phyloP scores from a whole-genome alignment of 2,329 filamentous ascomycete species.

The Ophiostoma montium region DNA sequence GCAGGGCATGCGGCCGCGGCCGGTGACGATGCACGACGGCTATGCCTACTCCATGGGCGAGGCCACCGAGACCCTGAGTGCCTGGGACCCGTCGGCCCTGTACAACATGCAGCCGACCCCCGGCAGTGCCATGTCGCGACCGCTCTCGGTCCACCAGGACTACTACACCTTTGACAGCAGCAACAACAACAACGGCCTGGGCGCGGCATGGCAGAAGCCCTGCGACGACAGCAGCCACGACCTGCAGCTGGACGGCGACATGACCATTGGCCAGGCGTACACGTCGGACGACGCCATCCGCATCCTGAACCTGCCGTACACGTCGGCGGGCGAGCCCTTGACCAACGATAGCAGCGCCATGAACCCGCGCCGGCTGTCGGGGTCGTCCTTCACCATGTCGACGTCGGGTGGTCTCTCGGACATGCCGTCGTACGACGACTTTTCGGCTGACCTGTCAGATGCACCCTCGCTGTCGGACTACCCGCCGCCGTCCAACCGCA shows the following conservation, averaged over 20 bases:
- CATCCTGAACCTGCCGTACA: constrained; percentile 44
- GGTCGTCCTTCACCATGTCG: constrained; percentile 61
- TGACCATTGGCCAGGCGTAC: constrained; percentile 47
- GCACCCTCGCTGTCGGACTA: constrained; percentile 56
- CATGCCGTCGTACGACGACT: constrained; percentile 57
- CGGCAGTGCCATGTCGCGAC: constrained; percentile 36
- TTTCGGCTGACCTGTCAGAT: constrained; percentile 51
- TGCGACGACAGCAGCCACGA: constrained; percentile 40
- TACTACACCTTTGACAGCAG: constrained; percentile 36
- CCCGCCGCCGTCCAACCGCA: constrained; percentile 51
- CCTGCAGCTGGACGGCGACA: constrained; percentile 42
- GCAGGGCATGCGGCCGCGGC: constrained; percentile 34
- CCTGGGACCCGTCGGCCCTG: constrained; percentile 43
- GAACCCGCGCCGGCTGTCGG: constrained; percentile 50
- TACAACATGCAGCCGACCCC: constrained; percentile 35
- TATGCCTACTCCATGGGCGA: constrained; percentile 45
- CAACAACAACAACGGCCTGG: constrained; percentile 24
- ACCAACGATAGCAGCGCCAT: constrained; percentile 36
- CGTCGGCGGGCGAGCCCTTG: constrained; percentile 34
- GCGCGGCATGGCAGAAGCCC: constrained; percentile 39
- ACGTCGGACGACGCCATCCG: constrained; percentile 49
- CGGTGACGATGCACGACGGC: constrained; percentile 46
- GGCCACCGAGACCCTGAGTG: constrained; percentile 35
- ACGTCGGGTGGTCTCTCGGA: constrained; percentile 51
- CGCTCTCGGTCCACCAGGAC: constrained; percentile 44